Evolutionary conservation across 1,139 yeast species (phyloP), one percentile per base, ranked within the genome.

Genomic region (Debaryomycetaceae sp.): DNA sequence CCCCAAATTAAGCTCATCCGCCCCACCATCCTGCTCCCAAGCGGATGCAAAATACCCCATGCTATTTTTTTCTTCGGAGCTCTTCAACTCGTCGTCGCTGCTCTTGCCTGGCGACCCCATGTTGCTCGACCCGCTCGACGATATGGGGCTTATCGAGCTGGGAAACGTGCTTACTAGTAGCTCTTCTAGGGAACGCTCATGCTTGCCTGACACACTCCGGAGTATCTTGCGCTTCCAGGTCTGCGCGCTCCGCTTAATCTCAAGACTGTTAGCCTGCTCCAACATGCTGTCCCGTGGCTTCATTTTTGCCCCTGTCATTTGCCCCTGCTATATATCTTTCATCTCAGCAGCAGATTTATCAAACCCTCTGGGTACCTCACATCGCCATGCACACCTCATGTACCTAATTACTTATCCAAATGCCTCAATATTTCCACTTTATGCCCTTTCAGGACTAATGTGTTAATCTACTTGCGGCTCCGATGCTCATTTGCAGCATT

Each of bases 141-240:
- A 23, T 23, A 36, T 36, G 13, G 42, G 42, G 13, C 38, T 35
- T 20, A 40, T 24, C 14, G 42, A 34, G 6, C 34, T 34, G 17
- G 42, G 42, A 27, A 27, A 27, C 31, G 31, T 27, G 11, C 31
- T 27, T 8, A 27, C 31, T 11, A 7, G 11, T 7, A 27, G 31
- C 11, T 11, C 31, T 38, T 40, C 20, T 17, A 24, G 34, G 9
- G 38, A 11, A 30, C 34, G 34, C 38, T 27, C 22, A 30, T 24
- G 24, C 24, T 36, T 22, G 36, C 35, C 27, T 9, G 39, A 27
- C 31, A 27, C 31, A 27, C 11, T 27, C 31, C 31, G 31, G 31
- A 27, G 31, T 8, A 27, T 27, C 31, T 27, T 27, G 31, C 31
- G 31, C 31, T 27, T 27, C 31, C 31, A 27, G 11, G 31, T 27